A percentile compares a stretch with the other conserved stretches of the same genome.
Evolutionary conservation across 371 early-diverging fungal genomes (phyloP).

Genomic region (Haplosporangium sp.): DNA sequence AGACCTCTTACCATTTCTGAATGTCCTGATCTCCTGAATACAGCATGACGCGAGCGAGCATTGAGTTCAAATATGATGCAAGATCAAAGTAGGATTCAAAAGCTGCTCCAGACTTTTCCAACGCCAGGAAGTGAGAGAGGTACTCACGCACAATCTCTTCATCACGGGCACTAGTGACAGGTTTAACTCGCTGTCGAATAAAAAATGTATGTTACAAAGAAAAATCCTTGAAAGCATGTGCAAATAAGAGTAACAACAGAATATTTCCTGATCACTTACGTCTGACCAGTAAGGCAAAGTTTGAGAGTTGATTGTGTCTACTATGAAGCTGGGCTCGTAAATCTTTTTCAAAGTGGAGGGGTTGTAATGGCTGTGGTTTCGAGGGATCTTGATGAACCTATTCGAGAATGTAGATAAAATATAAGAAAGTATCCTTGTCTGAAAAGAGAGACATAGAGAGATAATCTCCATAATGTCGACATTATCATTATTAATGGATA

Average conservation of each 20-base stretch:
- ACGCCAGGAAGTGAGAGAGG: conserved; percentile 25
- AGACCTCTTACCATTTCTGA: conserved; percentile 25
- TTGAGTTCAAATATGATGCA: conserved; percentile 13
- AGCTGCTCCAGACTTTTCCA: conserved; percentile 11
- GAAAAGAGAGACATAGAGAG: no score
- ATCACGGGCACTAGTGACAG: conserved; percentile 19
- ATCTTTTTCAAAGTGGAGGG: not conserved
- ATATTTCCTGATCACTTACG: conserved; percentile 4
- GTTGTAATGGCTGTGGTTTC: conserved; percentile 19
- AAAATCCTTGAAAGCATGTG: not conserved
- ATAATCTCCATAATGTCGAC: no score
- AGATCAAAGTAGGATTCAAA: conserved; percentile 28
- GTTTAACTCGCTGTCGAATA: conserved; percentile 22
- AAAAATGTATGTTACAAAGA: not conserved
- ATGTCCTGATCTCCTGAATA: conserved; percentile 27
- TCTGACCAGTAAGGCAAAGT: conserved; percentile 22
- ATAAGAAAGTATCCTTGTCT: not conserved
- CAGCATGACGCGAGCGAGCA: conserved; percentile 33
- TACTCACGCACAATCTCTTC: conserved; percentile 18
- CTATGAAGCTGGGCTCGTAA: not conserved
- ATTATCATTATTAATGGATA: no score
- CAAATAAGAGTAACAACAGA: not conserved
- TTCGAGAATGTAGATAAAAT: not conserved
- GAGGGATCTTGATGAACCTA: conserved; percentile 41
- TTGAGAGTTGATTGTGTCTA: not conserved